phyloP scores from a whole-genome alignment of 176 grass and related monocot genomes.

The Microstegium vimineum region DNA sequence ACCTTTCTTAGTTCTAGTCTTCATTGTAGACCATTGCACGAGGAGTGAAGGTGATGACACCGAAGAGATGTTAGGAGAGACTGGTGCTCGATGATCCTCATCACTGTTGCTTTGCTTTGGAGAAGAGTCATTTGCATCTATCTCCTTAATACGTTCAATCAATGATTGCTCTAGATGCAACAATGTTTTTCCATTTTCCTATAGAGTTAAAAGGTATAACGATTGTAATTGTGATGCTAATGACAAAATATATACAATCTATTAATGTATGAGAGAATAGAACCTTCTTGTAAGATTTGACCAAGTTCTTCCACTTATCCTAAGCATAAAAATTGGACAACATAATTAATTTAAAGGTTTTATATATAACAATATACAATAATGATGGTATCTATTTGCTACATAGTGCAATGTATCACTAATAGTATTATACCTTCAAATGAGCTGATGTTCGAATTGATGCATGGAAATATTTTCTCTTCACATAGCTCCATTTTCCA shows the following conservation, averaged over 20 bases:
- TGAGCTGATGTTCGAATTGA: not conserved
- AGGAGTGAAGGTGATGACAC: too few relatives aligned
- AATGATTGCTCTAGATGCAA: not conserved
- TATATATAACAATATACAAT: not conserved
- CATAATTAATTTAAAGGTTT: not conserved
- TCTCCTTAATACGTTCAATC: not conserved
- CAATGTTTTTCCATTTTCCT: not conserved
- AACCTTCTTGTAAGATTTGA: not conserved
- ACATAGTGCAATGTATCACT: not conserved
- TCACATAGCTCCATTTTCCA: not conserved
- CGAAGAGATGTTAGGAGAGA: too few relatives aligned
- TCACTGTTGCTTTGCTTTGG: not conserved
- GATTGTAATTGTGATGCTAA: not conserved
- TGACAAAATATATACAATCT: not conserved
- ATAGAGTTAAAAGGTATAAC: not conserved
- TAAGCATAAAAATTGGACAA: not conserved
- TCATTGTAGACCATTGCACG: too few relatives aligned
- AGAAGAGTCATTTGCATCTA: not conserved
- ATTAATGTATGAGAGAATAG: not conserved
- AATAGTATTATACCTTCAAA: not conserved
- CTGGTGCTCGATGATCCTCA: too few relatives aligned
- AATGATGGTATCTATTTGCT: not conserved
- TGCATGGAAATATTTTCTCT: not conserved
- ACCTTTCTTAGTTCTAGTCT: too few relatives aligned
- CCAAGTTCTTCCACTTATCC: conserved; percentile 11